Evolutionary conservation across 2,329 filamentous ascomycete genomes (phyloP).

Genomic region (Canariomyces notabilis): DNA sequence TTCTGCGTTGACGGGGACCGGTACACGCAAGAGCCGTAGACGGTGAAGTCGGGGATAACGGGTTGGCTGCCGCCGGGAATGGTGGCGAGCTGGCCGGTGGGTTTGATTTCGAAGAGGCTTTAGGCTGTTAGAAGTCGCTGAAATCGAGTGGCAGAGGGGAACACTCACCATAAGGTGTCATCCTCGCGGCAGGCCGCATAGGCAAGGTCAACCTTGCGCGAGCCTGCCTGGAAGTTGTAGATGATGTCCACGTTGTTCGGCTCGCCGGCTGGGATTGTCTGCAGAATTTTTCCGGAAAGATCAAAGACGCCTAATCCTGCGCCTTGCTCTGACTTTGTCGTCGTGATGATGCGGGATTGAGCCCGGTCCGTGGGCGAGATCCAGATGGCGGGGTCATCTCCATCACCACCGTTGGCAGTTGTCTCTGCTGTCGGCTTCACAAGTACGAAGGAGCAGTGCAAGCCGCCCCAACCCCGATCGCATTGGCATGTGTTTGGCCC

Average conservation of each 20-base stretch:
- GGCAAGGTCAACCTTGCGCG: slow-evolving; percentile 8
- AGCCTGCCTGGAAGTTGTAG: slow-evolving; percentile 11
- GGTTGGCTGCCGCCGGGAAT: slow-evolving; percentile 12
- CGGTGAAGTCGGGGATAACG: background rate
- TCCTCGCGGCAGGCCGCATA: slow-evolving; percentile 13
- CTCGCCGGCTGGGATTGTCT: slow-evolving; percentile 10
- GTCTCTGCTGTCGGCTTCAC: slow-evolving; percentile 10
- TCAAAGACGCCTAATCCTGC: slow-evolving; percentile 14
- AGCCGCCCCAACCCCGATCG: slow-evolving; percentile 9
- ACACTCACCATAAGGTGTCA: slow-evolving; percentile 13
- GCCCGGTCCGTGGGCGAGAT: slow-evolving; percentile 9
- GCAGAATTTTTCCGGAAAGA: slow-evolving; percentile 12
- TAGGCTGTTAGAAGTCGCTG: background rate
- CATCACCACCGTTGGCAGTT: slow-evolving; percentile 14
- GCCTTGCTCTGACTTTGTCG: slow-evolving; percentile 9
- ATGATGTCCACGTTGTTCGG: slow-evolving; percentile 16
- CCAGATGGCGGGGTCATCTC: slow-evolving; percentile 17
- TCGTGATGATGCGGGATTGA: slow-evolving; percentile 16
- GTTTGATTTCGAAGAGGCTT: slow-evolving; percentile 12
- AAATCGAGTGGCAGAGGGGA: background rate
- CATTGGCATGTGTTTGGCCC: slow-evolving; percentile 12
- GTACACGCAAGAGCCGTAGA: slow-evolving; percentile 17
- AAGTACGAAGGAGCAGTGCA: slow-evolving; percentile 14
- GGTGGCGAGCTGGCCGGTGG: slow-evolving; percentile 7
- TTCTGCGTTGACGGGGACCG: slow-evolving; percentile 9